Evolutionary conservation across 306 rosid species (phyloP).

Genomic region (Vigna angularis): DNA sequence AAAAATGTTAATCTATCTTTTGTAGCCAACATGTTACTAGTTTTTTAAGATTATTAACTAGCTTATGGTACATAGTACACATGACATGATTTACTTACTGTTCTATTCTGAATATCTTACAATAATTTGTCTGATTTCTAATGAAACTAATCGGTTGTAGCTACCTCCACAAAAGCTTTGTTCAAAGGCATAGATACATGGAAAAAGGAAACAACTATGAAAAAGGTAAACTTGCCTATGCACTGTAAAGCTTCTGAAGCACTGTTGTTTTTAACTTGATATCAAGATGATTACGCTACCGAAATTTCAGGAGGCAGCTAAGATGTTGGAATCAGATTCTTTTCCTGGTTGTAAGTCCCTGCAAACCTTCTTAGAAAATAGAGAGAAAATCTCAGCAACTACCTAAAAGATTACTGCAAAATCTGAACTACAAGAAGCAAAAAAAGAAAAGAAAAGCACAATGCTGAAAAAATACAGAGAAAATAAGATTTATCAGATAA

Average conservation of each 20-base stretch:
- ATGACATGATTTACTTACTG: neutral
- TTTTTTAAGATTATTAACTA: neutral
- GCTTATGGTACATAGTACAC: neutral
- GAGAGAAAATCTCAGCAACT: slow-evolving; percentile 19
- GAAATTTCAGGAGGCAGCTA: slow-evolving; percentile 73
- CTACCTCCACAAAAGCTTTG: slow-evolving; percentile 78
- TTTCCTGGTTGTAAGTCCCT: slow-evolving; percentile 58
- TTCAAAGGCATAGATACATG: slow-evolving; percentile 77
- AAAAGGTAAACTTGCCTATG: slow-evolving; percentile 53
- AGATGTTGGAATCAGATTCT: slow-evolving; percentile 59
- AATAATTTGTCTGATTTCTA: slow-evolving; percentile 9
- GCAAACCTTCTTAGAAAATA: slow-evolving; percentile 1
- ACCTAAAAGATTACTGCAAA: slow-evolving; percentile 3
- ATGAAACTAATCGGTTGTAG: slow-evolving; percentile 48
- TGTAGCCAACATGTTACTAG: neutral
- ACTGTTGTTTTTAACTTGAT: slow-evolving; percentile 19
- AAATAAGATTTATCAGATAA: slow-evolving; percentile 2
- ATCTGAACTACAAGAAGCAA: slow-evolving; percentile 6
- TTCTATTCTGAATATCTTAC: neutral
- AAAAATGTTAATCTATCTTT: neutral
- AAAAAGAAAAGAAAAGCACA: neutral
- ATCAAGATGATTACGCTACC: slow-evolving; percentile 13
- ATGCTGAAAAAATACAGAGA: neutral
- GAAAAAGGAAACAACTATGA: slow-evolving; percentile 80
- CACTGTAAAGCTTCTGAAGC: neutral